phyloP scores from a whole-genome alignment of 2,329 filamentous ascomycete species.

The Epichloe bromicola region DNA sequence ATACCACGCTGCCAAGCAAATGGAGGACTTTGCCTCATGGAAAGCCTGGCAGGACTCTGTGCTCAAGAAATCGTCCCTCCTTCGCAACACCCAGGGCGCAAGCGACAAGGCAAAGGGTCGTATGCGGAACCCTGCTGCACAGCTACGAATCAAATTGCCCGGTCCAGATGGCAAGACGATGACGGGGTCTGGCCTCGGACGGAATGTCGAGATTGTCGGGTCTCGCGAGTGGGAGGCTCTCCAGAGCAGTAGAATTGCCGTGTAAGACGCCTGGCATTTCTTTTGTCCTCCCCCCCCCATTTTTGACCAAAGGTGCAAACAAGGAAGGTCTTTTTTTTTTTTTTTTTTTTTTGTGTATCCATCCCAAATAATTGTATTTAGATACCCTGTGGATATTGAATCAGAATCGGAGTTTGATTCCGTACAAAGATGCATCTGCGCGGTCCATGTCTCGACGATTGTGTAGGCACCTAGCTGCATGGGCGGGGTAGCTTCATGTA shows the following conservation, averaged over 20 bases:
- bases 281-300: background rate
- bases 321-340: background rate
- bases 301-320: background rate
- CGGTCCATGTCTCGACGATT: background rate
- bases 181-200: constrained; percentile 17
- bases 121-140: constrained; percentile 28
- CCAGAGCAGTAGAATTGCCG: constrained; percentile 27
- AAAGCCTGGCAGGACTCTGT: constrained; percentile 43
- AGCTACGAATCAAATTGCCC: constrained; percentile 37
- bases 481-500: no score
- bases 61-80: constrained; percentile 37
- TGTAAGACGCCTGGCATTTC: constrained; percentile 10
- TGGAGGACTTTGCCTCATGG: constrained; percentile 53
- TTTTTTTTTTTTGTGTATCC: background rate
- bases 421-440: background rate
- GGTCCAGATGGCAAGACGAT: constrained; percentile 31
- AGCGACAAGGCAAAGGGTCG: constrained; percentile 7
- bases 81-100: constrained; percentile 11
- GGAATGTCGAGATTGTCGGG: constrained; percentile 36
- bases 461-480: background rate
- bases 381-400: background rate
- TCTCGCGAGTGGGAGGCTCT: constrained; percentile 43
- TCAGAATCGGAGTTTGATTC: background rate
- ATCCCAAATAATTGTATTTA: background rate
- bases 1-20: constrained; percentile 52